These are phyloP conservation scores for Phylloboletellus chloephorus DNA, from an alignment of 1,284 basidiomycete genomes.

Conservation along the genomic window DNA sequence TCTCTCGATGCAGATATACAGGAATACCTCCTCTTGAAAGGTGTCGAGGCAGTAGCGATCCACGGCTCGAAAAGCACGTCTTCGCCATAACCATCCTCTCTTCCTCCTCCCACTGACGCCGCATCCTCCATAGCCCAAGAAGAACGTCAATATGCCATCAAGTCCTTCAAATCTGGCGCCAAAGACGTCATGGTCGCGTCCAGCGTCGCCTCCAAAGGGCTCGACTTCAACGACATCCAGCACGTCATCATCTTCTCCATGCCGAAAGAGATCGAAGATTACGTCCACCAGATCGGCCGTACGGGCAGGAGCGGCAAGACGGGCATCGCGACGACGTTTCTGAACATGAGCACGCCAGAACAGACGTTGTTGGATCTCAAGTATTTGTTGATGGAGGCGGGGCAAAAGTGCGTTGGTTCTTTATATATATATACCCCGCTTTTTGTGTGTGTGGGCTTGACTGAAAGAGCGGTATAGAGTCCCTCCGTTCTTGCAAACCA, in stretches of 20 bases:
- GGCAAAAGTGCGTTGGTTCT: constrained; percentile 70
- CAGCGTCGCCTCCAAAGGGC: constrained; percentile 93
- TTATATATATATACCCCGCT: neutral
- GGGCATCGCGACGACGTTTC: constrained; percentile 99
- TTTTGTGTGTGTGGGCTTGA: constrained; percentile 1
- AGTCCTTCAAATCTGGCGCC: constrained; percentile 91
- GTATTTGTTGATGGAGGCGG: constrained; percentile 95
- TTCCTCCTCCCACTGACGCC: neutral
- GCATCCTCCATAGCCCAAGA: constrained; percentile 70
- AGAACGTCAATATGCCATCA: constrained; percentile 98
- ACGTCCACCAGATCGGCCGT: constrained; percentile 97
- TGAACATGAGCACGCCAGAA: constrained; percentile 95
- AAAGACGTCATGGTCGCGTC: constrained; percentile 99
- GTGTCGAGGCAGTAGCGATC: constrained; percentile 97
- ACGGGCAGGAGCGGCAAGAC: constrained; percentile 98
- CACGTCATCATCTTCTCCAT: constrained; percentile 98
- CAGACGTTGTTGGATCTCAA: constrained; percentile 96
- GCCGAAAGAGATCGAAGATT: constrained; percentile 99
- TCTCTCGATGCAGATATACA: constrained; percentile 73
- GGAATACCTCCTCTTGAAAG: constrained; percentile 94
- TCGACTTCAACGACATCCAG: constrained; percentile 98
- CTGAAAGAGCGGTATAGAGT: constrained; percentile 53
- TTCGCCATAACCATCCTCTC: neutral
- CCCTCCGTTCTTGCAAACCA: constrained; percentile 87
- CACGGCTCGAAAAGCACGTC: constrained; percentile 90